Evolutionary conservation across 305 asterid species (phyloP).

Genomic region (Fraxinus platypoda): DNA sequence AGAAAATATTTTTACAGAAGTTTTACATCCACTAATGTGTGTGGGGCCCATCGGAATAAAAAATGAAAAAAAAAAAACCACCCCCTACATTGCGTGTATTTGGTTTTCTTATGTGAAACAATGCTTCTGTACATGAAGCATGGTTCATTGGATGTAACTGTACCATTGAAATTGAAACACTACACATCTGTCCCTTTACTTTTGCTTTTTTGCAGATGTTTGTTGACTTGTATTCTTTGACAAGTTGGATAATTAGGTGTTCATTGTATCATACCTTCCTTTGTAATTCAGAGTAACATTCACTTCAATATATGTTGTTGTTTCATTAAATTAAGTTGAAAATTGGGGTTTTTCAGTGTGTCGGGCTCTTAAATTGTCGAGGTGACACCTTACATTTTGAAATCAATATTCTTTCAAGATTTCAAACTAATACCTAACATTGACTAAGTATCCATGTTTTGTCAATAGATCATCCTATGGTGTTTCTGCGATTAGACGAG

Average conservation of each 20-base stretch:
- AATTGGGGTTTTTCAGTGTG: neutral
- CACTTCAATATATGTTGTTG: neutral
- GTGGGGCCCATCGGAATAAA: too few species aligned
- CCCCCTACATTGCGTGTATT: too few species aligned
- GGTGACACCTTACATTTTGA: neutral
- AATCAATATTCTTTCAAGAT: slow-evolving; percentile 13
- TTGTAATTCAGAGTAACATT: neutral
- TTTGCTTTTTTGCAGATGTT: neutral
- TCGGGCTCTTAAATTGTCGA: neutral
- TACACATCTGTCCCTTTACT: neutral
- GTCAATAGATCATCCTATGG: slow-evolving; percentile 5
- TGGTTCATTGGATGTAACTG: neutral
- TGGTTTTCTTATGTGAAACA: too few species aligned
- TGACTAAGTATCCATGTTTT: slow-evolving; percentile 28
- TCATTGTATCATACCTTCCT: neutral
- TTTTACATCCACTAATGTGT: too few species aligned
- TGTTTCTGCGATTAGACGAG: neutral
- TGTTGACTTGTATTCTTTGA: neutral
- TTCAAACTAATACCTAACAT: slow-evolving; percentile 35
- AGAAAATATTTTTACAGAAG: too few species aligned
- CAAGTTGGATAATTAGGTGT: neutral
- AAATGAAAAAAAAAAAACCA: too few species aligned
- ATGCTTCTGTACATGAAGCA: too few species aligned
- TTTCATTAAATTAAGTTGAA: neutral
- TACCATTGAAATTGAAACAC: neutral